Base-by-base conservation (phyloP, 169 alveolate genomes). In the Plasmodium inui region DNA sequence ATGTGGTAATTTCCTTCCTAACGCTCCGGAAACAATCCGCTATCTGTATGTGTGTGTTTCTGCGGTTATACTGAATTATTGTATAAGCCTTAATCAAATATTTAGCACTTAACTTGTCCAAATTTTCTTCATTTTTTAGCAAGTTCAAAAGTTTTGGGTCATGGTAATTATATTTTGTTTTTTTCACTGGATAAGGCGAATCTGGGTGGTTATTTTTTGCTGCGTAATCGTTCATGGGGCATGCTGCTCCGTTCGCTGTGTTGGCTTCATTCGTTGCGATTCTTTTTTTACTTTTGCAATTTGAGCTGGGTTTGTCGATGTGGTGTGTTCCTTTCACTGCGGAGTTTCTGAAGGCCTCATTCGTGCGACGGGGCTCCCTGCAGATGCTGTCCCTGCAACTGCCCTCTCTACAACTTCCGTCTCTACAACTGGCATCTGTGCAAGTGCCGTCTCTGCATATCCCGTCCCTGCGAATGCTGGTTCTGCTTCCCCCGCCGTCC, bases 51-150 rank as follows among this genome's bases (percentile, higher is more conserved):
- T 89, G 89, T 79, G 81, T 46, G 81, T 89, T 79, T 61, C 94
- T 89, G 44, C 72, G 79, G 70, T 89, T 89, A 70, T 89, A 89
- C 50, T 89, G 94, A 78, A 89, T 89, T 89, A 89, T 39, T 89
- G 94, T 89, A 53, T 89, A 89, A 14, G 94, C 94, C 19, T 80
- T 57, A 22, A 89, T 89, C 50, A 89, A 89, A 79, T 89, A 89
- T 80, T 89, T 89, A n/a, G 89, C 94, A 78, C 90, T 78, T 46
- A 89, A 78, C 41, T 89, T 89, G 37, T 89, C 94, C 41, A 89
- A 79, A 17, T 89, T 89, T 39, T 89, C 94, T 50, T 80, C 94
- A 17, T 70, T 78, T 79, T 89, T 89, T 79, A 89, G 71, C 72
- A 80, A 14, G n/a, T 89, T 81, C 37, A 79, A 46, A 79, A 89